These are phyloP conservation scores for Pestalotiopsis sp. DNA, from an alignment of 2,329 filamentous ascomycete species.

Conservation along the genomic window DNA sequence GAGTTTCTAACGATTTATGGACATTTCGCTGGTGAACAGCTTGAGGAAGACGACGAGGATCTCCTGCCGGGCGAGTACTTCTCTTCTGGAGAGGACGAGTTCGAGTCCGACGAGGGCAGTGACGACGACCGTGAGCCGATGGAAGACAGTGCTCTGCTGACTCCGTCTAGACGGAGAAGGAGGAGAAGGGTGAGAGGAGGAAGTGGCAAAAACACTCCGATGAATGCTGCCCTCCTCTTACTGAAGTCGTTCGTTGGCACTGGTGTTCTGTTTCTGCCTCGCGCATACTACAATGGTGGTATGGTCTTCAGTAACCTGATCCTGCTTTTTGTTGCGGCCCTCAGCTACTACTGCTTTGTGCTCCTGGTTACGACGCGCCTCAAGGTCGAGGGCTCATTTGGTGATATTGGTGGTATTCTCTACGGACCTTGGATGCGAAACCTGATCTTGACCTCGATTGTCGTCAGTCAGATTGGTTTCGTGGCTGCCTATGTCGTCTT, in stretches of 20 bases:
- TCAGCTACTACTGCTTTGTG: constrained; percentile 98
- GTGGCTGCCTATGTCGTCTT: constrained; percentile 96
- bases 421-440: constrained; percentile 90
- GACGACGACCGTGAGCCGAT: constrained; percentile 77
- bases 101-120: constrained; percentile 54
- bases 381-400: constrained; percentile 90
- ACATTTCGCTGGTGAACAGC: constrained; percentile 94
- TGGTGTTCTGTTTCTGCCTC: constrained; percentile 88
- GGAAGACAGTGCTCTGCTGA: constrained; percentile 84
- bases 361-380: constrained; percentile 86
- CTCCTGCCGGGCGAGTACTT: constrained; percentile 90
- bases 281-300: constrained; percentile 92
- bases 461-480: constrained; percentile 94
- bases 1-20: constrained; percentile 95
- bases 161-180: constrained; percentile 72
- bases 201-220: constrained; percentile 76
- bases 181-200: constrained; percentile 75
- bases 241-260: constrained; percentile 98
- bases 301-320: constrained; percentile 97
- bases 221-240: constrained; percentile 80
- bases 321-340: constrained; percentile 77
- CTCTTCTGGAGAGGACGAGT: constrained; percentile 72
- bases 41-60: constrained; percentile 95
- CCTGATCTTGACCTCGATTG: constrained; percentile 87
- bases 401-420: constrained; percentile 90